Percentiles rank a stretch among this genome's conserved stretches.
These are phyloP conservation scores for Ambrosiella beaveri DNA, from an alignment of 2,329 filamentous ascomycete species.

Conservation along the genomic window DNA sequence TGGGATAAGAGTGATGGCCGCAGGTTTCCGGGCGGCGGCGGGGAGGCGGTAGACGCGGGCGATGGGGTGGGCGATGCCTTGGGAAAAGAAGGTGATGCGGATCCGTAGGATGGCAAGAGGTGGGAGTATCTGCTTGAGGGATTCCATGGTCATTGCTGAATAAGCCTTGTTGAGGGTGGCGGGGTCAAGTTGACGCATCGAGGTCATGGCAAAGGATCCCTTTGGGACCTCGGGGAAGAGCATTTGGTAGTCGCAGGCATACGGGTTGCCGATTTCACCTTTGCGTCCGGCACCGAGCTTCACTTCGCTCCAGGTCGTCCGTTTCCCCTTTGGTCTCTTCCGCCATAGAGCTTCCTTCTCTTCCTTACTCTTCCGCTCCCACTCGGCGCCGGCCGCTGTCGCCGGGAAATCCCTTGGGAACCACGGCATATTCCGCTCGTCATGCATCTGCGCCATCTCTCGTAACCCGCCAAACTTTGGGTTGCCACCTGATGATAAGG, in stretches of 20 bases:
- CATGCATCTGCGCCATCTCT: slow-evolving; percentile 62
- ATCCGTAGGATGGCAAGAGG: slow-evolving; percentile 35
- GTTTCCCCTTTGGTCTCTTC: slow-evolving; percentile 63
- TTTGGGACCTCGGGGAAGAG: slow-evolving; percentile 29
- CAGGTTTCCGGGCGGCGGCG: slow-evolving; percentile 15
- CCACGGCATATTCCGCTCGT: slow-evolving; percentile 62
- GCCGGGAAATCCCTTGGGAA: slow-evolving; percentile 76
- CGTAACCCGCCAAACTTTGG: slow-evolving; percentile 68
- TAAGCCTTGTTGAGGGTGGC: slow-evolving; percentile 15
- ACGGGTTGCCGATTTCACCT: slow-evolving; percentile 69
- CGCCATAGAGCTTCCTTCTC: slow-evolving; percentile 22
- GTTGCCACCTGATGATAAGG: slow-evolving; percentile 62
- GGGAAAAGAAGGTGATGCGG: slow-evolving; percentile 46
- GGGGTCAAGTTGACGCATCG: slow-evolving; percentile 11
- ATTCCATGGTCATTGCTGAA: background rate
- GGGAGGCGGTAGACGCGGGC: slow-evolving; percentile 80
- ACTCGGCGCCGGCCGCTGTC: slow-evolving; percentile 59
- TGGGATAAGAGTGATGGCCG: slow-evolving; percentile 11
- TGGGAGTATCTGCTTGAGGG: background rate
- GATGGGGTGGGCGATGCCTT: slow-evolving; percentile 53
- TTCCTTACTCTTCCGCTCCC: slow-evolving; percentile 52
- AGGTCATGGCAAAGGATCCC: slow-evolving; percentile 1
- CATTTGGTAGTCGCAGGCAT: slow-evolving; percentile 67
- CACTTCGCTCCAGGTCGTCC: slow-evolving; percentile 56
- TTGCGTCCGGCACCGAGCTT: slow-evolving; percentile 56